phyloP scores from a whole-genome alignment of 208 protist genomes.

The Trypanosoma platydactyli region DNA sequence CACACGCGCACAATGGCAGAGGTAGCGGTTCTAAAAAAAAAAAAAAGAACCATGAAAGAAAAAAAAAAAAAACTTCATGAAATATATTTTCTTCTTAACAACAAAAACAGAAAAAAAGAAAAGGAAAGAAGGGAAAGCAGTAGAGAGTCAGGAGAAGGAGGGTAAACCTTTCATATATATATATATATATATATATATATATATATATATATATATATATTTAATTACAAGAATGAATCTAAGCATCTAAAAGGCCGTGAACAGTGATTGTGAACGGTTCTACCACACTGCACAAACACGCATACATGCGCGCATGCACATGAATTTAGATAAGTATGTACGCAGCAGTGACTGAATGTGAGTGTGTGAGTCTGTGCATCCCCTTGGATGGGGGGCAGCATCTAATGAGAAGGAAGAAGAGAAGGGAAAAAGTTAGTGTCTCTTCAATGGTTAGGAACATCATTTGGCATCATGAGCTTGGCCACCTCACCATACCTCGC shows the following conservation, averaged over 20 bases:
- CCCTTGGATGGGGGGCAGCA: no score
- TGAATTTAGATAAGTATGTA: constrained; percentile 2
- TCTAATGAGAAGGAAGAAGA: not conserved
- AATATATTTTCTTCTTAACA: not conserved
- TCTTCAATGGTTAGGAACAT: constrained; percentile 43
- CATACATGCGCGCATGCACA: constrained; percentile 12
- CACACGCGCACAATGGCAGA: no score
- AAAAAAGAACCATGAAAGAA: no score
- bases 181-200: no score
- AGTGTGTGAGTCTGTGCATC: no score
- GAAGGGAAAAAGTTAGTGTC: not conserved
- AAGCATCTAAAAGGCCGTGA: constrained; percentile 10
- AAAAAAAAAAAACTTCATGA: no score
- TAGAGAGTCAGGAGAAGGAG: no score
- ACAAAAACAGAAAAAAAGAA: constrained; percentile 28
- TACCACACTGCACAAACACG: constrained; percentile 27
- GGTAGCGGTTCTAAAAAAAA: no score
- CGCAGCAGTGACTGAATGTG: not conserved
- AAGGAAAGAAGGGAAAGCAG: not conserved
- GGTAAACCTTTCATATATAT: no score
- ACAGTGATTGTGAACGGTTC: no score
- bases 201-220: constrained; percentile 6
- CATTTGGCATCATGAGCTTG: constrained; percentile 62
- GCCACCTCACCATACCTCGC: constrained; percentile 74
- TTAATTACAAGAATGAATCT: not conserved